Percentiles rank a stretch among this genome's conserved stretches.
Evolutionary conservation across 2,329 filamentous ascomycete species (phyloP).

Genomic region (Ophiocordyceps camponoti-leonardi): DNA sequence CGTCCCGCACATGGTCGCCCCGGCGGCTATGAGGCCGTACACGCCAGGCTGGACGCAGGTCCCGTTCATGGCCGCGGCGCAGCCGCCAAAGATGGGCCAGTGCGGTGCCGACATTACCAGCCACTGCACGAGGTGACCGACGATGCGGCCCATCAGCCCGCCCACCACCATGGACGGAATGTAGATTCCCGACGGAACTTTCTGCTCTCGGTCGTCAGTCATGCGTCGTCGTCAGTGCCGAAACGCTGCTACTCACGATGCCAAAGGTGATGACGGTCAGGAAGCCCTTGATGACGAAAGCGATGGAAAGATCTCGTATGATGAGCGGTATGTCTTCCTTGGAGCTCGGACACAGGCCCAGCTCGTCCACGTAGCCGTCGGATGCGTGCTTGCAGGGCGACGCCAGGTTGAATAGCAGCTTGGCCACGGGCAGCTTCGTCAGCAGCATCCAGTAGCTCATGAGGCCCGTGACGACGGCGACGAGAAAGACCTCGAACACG

Average conservation of each 20-base stretch:
- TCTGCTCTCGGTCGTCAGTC: slow-evolving; percentile 24
- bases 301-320: slow-evolving; percentile 51
- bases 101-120: slow-evolving; percentile 57
- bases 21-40: slow-evolving; percentile 85
- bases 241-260: slow-evolving; percentile 34
- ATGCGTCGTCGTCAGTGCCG: not conserved
- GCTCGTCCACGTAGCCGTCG: slow-evolving; percentile 39
- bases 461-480: slow-evolving; percentile 69
- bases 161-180: slow-evolving; percentile 98
- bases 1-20: slow-evolving; percentile 95
- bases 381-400: slow-evolving; percentile 61
- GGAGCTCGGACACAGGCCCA: slow-evolving; percentile 61
- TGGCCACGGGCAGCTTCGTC: slow-evolving; percentile 77
- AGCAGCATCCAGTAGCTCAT: slow-evolving; percentile 88
- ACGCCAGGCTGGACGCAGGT: slow-evolving; percentile 92
- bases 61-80: slow-evolving; percentile 51
- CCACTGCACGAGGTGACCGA: slow-evolving; percentile 76
- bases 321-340: slow-evolving; percentile 65
- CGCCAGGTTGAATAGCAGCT: slow-evolving; percentile 77
- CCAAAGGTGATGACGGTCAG: slow-evolving; percentile 86
- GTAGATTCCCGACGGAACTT: slow-evolving; percentile 92
- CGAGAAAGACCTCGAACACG: slow-evolving; percentile 71
- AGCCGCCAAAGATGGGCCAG: slow-evolving; percentile 57
- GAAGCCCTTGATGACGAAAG: slow-evolving; percentile 78
- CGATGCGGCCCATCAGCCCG: slow-evolving; percentile 72